Percentiles rank a stretch among this genome's conserved stretches.
Conservation (phyloP, 164 flowering plant species). For the Cinnamomum chago region DNA sequence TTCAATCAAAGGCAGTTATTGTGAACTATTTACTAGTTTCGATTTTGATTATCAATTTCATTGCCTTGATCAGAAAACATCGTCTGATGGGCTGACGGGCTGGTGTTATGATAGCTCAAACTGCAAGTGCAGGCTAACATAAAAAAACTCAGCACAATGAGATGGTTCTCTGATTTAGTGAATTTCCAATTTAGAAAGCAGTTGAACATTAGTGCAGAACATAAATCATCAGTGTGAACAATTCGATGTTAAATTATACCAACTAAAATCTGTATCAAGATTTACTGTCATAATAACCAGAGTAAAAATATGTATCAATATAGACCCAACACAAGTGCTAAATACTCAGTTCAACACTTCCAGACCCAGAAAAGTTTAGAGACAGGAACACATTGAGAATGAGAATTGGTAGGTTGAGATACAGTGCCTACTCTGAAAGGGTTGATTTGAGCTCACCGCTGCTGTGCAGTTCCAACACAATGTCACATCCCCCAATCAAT, state of each 20-base stretch:
- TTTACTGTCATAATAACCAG: background rate
- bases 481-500: constrained; percentile 91
- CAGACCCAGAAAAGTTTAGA: background rate
- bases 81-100: no score
- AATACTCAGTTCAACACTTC: background rate
- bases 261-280: background rate
- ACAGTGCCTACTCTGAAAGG: constrained; percentile 49
- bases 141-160: no score
- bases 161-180: no score
- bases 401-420: background rate
- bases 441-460: constrained; percentile 76
- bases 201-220: background rate
- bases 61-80: no score
- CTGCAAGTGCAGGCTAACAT: no score
- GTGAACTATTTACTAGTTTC: no score
- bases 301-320: background rate
- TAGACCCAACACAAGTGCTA: background rate
- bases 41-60: no score
- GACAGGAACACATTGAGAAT: background rate
- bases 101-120: no score
- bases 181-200: background rate
- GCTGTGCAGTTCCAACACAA: constrained; percentile 61
- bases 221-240: background rate
- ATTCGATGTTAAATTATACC: no score
- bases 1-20: no score